Evolutionary conservation across 2,329 filamentous ascomycete species (phyloP).

Genomic region (Botrytis pseudocinerea): DNA sequence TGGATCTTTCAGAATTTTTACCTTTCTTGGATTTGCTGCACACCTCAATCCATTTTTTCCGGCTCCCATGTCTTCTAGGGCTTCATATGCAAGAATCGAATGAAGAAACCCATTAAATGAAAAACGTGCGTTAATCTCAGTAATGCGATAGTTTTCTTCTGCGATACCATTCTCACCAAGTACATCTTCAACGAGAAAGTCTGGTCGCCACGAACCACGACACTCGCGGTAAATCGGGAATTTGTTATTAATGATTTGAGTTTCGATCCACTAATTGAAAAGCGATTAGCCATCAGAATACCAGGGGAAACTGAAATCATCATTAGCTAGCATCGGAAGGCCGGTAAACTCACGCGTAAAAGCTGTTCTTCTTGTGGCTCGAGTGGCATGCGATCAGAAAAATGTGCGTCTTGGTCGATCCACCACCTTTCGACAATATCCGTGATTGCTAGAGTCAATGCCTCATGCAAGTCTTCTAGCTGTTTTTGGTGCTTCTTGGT

Average conservation of each 20-base stretch:
- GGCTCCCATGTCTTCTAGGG: background rate
- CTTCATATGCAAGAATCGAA: background rate
- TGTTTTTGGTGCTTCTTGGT: background rate
- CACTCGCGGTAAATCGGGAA: background rate
- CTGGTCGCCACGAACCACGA: conserved; percentile 10
- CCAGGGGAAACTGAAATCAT: too few relatives aligned
- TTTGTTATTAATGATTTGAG: background rate
- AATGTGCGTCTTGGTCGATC: background rate
- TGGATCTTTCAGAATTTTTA: background rate
- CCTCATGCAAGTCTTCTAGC: background rate
- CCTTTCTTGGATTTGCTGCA: background rate
- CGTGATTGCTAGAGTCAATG: background rate
- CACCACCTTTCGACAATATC: conserved; percentile 17
- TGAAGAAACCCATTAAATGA: conserved; percentile 1
- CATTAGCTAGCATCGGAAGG: background rate
- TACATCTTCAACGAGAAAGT: conserved; percentile 3
- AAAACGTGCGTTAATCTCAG: conserved; percentile 12
- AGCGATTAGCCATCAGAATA: background rate
- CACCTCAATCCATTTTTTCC: background rate
- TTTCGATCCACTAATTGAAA: background rate
- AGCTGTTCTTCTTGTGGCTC: background rate
- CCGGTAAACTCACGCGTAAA: background rate
- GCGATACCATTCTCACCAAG: background rate
- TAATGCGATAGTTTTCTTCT: background rate
- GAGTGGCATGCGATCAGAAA: conserved; percentile 2